Percentiles rank a stretch among this genome's conserved stretches.
Evolutionary conservation across 345 rosid genomes (phyloP).

Genomic region (Syzygium aromaticum): DNA sequence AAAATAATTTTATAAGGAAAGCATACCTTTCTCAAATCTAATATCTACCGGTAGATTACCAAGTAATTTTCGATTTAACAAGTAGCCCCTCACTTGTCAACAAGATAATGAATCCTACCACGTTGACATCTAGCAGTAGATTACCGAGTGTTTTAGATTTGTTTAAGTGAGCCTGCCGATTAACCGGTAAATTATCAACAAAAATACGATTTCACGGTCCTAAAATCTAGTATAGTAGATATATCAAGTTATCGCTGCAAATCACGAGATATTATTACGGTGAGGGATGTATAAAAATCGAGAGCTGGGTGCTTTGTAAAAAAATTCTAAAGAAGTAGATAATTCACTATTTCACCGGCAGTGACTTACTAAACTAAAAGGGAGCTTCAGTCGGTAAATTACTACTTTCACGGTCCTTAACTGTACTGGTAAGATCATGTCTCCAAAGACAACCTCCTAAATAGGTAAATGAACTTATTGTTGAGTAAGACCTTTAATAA

Average conservation of each 20-base stretch:
- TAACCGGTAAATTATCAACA: neutral
- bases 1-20: neutral
- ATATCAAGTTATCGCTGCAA: neutral
- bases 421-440: neutral
- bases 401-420: neutral
- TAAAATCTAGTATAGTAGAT: too few species aligned
- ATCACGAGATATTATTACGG: neutral
- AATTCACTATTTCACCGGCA: neutral
- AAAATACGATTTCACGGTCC: too few species aligned
- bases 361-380: neutral
- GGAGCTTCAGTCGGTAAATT: neutral
- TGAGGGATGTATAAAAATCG: neutral
- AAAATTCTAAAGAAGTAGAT: neutral
- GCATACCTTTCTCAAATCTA: neutral
- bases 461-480: neutral
- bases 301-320: neutral
- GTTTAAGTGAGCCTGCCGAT: neutral
- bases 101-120: neutral
- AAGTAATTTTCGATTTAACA: too few species aligned
- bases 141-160: neutral
- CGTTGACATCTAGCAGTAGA: neutral
- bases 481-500: neutral
- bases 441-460: neutral
- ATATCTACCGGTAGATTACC: neutral
- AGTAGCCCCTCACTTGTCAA: too few species aligned